Evolutionary conservation across 257 asterid species (phyloP).

Genomic region (Anisodus acutangulus): DNA sequence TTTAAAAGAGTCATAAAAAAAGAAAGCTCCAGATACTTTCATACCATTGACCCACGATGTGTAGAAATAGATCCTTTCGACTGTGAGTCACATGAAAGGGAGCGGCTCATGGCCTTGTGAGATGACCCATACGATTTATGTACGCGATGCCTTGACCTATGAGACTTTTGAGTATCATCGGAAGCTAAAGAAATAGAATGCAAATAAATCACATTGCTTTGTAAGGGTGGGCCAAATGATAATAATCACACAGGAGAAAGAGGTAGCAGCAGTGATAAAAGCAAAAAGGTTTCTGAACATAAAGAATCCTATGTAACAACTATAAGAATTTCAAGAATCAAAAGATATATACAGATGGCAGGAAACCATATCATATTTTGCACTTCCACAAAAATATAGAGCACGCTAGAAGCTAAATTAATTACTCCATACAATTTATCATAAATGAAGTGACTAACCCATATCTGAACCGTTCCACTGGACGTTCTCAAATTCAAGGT

Average conservation of each 20-base stretch:
- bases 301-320: slow-evolving; percentile 65
- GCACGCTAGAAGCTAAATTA: background rate
- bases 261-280: slow-evolving; percentile 31
- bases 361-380: background rate
- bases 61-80: slow-evolving; percentile 67
- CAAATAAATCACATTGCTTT: slow-evolving; percentile 39
- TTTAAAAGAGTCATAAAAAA: background rate
- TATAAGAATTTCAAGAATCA: slow-evolving; percentile 27
- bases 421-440: background rate
- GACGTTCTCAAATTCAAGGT: slow-evolving; percentile 65
- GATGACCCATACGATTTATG: slow-evolving; percentile 58
- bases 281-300: slow-evolving; percentile 16
- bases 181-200: slow-evolving; percentile 52
- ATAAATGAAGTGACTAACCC: slow-evolving; percentile 43
- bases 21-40: slow-evolving; percentile 21
- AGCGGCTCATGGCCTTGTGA: slow-evolving; percentile 61
- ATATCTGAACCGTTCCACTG: slow-evolving; percentile 72
- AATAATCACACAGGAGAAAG: slow-evolving; percentile 40
- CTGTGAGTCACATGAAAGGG: slow-evolving; percentile 69
- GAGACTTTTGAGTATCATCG: slow-evolving; percentile 76
- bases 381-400: background rate
- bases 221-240: slow-evolving; percentile 54
- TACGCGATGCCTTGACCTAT: slow-evolving; percentile 72
- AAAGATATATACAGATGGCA: background rate
- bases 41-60: slow-evolving; percentile 59